Evolutionary conservation across 2,329 filamentous ascomycete genomes (phyloP), one percentile per base, ranked within the genome.

Genomic region (Stagonosporopsis tanaceti): DNA sequence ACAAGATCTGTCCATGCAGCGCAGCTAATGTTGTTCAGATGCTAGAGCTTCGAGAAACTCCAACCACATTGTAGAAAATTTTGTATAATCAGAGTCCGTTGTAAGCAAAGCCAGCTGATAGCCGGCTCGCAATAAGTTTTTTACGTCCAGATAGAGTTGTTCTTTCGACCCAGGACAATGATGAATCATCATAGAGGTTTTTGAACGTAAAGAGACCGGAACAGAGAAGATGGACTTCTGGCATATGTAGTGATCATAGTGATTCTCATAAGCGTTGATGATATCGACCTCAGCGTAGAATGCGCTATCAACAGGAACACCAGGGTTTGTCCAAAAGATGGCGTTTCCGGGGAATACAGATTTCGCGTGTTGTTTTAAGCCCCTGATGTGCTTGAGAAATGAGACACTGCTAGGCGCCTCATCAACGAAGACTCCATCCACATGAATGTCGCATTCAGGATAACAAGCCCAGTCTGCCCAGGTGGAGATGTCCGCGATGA

Each of bases 261-360:
- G 22, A 20, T 41, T n/a, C 22, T 41, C 39, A 4, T 17, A 41
- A 14, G 39, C 17, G 20, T 25, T 41, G 39, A 41, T 41, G 5
- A 41, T 25, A 41, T 41, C 39, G 9, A 5, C 39, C 8, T 41
- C 17, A 11, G 39, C 39, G 24, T 41, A 41, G 22, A 41, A 41
- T 41, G 39, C 39, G 22, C 39, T 41, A 20, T 41, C 39, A 4
- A 41, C 39, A 41, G 39, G 39, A 41, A 41, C 39, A 25, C 39
- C 39, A 11, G 39, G 39, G 24, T 41, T 41, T n/a, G 24, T 41
- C 39, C 39, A 41, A n/a, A 41, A 15, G 4, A 41, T 41, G 20
- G 11, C n/a, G 22, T 25, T 14, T 6, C 39, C 39, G 12, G 39
- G 9, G 20, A 41, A 41, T 11, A 25, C 39, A 11, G 17, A 25